Percentiles rank a stretch among this genome's conserved stretches.
These are phyloP conservation scores for Pythium phragmitis DNA, from an alignment of 352 stramenopile genomes.

Conservation along the genomic window DNA sequence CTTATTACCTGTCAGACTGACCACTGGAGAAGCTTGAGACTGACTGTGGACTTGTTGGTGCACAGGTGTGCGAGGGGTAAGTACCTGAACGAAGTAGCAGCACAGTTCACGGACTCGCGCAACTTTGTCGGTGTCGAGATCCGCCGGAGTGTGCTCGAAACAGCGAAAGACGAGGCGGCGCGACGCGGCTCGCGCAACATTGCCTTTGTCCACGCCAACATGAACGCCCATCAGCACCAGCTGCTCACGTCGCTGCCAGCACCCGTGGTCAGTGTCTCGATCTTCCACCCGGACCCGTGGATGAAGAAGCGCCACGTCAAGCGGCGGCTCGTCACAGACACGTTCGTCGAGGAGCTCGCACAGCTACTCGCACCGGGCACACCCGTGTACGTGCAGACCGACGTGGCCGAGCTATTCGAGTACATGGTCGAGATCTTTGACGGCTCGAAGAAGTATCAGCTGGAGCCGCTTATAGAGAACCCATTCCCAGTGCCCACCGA, in stretches of 20 bases:
- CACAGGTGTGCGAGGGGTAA: slow-evolving; percentile 53
- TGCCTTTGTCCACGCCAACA: slow-evolving; percentile 79
- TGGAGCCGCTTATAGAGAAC: slow-evolving; percentile 45
- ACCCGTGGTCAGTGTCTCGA: slow-evolving; percentile 70
- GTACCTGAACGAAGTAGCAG: slow-evolving; percentile 72
- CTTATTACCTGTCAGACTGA: slow-evolving; percentile 4
- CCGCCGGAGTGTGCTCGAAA: slow-evolving; percentile 68
- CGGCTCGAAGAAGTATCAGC: slow-evolving; percentile 38
- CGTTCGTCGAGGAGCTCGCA: slow-evolving; percentile 68
- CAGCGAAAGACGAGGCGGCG: slow-evolving; percentile 48
- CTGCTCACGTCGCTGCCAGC: slow-evolving; percentile 62
- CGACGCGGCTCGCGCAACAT: slow-evolving; percentile 58
- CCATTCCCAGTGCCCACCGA: slow-evolving; percentile 72
- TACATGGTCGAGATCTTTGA: slow-evolving; percentile 86
- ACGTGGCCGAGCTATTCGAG: slow-evolving; percentile 78
- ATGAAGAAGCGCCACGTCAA: slow-evolving; percentile 89
- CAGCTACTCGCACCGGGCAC: slow-evolving; percentile 47
- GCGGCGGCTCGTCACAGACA: slow-evolving; percentile 65
- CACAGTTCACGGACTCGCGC: slow-evolving; percentile 28
- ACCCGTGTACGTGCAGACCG: slow-evolving; percentile 79
- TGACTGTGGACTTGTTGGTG: not conserved
- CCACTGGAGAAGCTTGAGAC: not conserved
- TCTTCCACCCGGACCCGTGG: slow-evolving; percentile 88
- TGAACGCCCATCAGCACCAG: slow-evolving; percentile 73
- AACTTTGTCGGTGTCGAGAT: slow-evolving; percentile 89